Evolutionary conservation across 495 filamentous ascomycete species (phyloP), one percentile per base, ranked within the genome.

Genomic region (Apodospora peruviana): DNA sequence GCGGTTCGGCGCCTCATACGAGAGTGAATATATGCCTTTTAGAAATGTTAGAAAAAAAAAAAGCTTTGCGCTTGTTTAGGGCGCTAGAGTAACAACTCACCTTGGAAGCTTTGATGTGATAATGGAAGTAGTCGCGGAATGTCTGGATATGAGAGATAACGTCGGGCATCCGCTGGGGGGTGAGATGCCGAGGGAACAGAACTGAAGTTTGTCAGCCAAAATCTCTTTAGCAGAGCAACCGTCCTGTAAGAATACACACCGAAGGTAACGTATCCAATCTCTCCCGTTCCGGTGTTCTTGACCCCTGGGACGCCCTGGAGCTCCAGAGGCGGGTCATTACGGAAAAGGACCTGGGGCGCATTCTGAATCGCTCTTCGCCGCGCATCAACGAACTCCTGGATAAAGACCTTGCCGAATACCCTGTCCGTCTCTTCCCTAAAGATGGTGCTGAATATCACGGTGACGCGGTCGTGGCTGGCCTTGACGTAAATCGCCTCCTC

Each of bases 401-500:
- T 76, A 66, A 98, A 98, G 29, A 97, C 88, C 73, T 96, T 96
- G 56, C 91, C 93, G 60, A 93, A 98, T 49, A 98, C 87, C 25
- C 93, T 74, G 67, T 98, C 93, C 46, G 93, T 98, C 73, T 98
- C 93, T 65, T 98, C 94, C 32, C 91, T 71, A 77, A 98, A 98
- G 43, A 97, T 82, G 27, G 93, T 98, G 69, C 90, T 95, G 80
- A 98, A 98, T 62, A 98, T 97, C 59, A 98, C 91, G 0, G 93
- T 98, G 34, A 98, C 94, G 45, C 93, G 84, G 63, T 98, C 93
- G 65, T 90, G 86, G 66, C 86, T 94, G 25, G 93, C 91, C 69
- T 97, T 96, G 74, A 98, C 89, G 68, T 95, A 98, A 62, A 98
- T 96, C n/a, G 93, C 93, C 64, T 98, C 93, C 72, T 97, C 93